These are phyloP conservation scores for Fusarium sp. DNA, from an alignment of 2,329 filamentous ascomycete species.

Conservation along the genomic window DNA sequence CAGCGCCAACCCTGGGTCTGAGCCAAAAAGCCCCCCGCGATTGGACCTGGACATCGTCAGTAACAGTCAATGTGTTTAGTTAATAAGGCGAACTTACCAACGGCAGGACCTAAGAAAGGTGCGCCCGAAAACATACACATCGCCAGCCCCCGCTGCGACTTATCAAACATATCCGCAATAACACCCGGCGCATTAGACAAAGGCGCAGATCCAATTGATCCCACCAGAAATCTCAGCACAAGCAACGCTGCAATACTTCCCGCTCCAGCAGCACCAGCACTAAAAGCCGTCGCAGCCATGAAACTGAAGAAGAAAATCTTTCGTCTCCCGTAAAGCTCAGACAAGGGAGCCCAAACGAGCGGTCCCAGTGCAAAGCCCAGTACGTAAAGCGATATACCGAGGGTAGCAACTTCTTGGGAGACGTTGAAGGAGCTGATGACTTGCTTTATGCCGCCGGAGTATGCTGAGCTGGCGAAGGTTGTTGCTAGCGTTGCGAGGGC, in stretches of 20 bases:
- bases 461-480: slow-evolving; percentile 75
- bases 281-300: slow-evolving; percentile 67
- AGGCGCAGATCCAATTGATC: slow-evolving; percentile 4
- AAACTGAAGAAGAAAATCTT: slow-evolving; percentile 68
- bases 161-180: slow-evolving; percentile 50
- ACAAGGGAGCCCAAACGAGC: slow-evolving; percentile 72
- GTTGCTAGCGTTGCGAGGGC: slow-evolving; percentile 75
- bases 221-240: not conserved
- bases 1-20: slow-evolving; percentile 68
- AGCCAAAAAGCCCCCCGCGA: slow-evolving; percentile 67
- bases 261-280: slow-evolving; percentile 66
- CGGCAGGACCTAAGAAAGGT: slow-evolving; percentile 44
- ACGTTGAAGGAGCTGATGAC: slow-evolving; percentile 66
- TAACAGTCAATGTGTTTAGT: too few species aligned
- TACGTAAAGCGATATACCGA: slow-evolving; percentile 73
- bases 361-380: slow-evolving; percentile 71
- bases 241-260: slow-evolving; percentile 65
- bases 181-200: slow-evolving; percentile 8
- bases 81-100: too few species aligned
- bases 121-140: slow-evolving; percentile 66
- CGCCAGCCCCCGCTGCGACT: slow-evolving; percentile 61
- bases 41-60: slow-evolving; percentile 54
- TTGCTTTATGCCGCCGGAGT: slow-evolving; percentile 65
- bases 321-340: slow-evolving; percentile 71
- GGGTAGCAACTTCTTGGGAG: slow-evolving; percentile 63